These are phyloP conservation scores for Pulveroboletus sp. DNA, from an alignment of 768 basidiomycete species.

Conservation along the genomic window DNA sequence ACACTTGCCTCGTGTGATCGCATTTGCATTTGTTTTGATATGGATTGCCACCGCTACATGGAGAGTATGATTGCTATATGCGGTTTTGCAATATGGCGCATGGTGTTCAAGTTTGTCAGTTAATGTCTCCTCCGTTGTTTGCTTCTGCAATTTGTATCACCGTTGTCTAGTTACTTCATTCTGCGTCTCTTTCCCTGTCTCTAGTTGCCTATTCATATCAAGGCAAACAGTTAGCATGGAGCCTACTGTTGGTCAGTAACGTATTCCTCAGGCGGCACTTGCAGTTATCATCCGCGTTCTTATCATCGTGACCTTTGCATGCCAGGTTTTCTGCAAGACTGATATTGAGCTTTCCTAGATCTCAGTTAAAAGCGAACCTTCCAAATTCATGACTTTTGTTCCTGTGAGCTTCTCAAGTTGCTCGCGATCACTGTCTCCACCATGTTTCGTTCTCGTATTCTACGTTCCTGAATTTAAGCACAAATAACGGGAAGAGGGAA, in stretches of 20 bases:
- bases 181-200: slow-evolving; percentile 8
- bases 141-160: slow-evolving; percentile 21
- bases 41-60: slow-evolving; percentile 6
- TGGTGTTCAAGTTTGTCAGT: slow-evolving; percentile 8
- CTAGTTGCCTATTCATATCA: slow-evolving; percentile 14
- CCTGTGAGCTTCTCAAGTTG: not conserved
- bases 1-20: not conserved
- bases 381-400: slow-evolving; percentile 18
- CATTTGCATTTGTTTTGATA: slow-evolving; percentile 12
- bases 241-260: not conserved
- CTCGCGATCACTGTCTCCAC: not conserved
- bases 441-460: not conserved
- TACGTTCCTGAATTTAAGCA: not conserved
- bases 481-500: not conserved
- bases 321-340: slow-evolving; percentile 8
- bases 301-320: slow-evolving; percentile 16
- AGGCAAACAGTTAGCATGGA: slow-evolving; percentile 4
- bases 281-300: slow-evolving; percentile 20
- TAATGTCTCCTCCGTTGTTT: slow-evolving; percentile 19
- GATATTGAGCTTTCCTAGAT: not conserved
- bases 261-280: slow-evolving; percentile 17
- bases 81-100: not conserved
- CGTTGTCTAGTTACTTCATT: slow-evolving; percentile 11
- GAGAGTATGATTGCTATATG: slow-evolving; percentile 3
- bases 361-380: not conserved